Base-by-base conservation (phyloP, 768 basidiomycete genomes). In the Lactarius sp. region DNA sequence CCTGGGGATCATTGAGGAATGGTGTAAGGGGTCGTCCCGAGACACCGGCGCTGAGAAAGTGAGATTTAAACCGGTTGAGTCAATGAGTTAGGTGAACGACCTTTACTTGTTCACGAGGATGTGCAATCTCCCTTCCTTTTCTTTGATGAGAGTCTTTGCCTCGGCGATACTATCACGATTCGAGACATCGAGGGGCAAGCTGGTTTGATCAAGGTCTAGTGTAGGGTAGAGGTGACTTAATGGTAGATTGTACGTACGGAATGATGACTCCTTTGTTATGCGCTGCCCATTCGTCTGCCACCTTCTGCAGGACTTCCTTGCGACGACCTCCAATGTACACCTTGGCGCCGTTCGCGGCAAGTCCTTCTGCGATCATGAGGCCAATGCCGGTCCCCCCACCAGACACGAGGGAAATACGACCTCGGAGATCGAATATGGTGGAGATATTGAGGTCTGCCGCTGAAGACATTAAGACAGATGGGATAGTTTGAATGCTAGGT, bases 291-390 rank as follows among this genome's bases (percentile, higher is more conserved):
- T 75, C 75, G 51, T 57, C 46, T 1, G 79, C 76, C 16, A 81
- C 77, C 65, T 77, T 81, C 69, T 87, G 78, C 22, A 93, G 78
- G 3, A 88, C 83, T 5, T 86, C 82, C 52, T 79, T 73, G 52
- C 91, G 81, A 42, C 90, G 78, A 18, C 88, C 87, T 3, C 85
- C 86, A 68, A 92, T 88, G 70, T 92, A 93, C 16, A 91, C 90
- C 67, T 84, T 87, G 14, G 90, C 89, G 1, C 90, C 89, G 69
- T 85, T 87, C 34, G 85, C 80, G 16, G 90, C 90, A 13, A 92
- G 79, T 5, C 88, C 90, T 58, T 80, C 78, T 9, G 88, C 77
- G 60, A 90, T 90, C 82, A 86, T 85, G 62, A 85, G 72, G 37
- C 83, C 83, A 56, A 83, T 83, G 52, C 70, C 70, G 1, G 69